A percentile compares a stretch with the other conserved stretches of the same genome.
Conservation (phyloP, 2,329 filamentous ascomycete species). For the Aspergillus ibericus region DNA sequence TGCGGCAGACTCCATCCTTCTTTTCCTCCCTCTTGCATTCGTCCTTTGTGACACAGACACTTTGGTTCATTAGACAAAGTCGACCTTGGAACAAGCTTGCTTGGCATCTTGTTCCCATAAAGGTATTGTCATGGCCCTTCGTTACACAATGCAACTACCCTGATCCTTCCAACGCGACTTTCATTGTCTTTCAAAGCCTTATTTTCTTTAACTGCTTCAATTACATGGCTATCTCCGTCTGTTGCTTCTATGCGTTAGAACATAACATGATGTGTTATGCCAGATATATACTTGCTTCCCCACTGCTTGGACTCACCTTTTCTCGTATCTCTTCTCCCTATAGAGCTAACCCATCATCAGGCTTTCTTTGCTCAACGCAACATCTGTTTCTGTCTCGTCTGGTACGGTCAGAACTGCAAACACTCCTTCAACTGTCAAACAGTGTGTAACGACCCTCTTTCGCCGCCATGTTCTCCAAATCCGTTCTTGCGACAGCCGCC, state of each 20-base stretch:
- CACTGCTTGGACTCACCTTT: not conserved
- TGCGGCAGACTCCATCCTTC: constrained; percentile 37
- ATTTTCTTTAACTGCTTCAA: not conserved
- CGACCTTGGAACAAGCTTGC: constrained; percentile 10
- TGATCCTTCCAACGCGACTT: not conserved
- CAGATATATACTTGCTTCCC: not conserved
- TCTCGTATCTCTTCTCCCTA: not conserved
- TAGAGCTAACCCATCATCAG: constrained; percentile 5
- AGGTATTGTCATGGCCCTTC: constrained; percentile 2
- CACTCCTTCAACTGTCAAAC: constrained; percentile 23
- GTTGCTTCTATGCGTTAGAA: not conserved
- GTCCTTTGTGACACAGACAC: constrained; percentile 2
- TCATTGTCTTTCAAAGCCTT: not conserved
- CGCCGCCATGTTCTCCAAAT: constrained; percentile 34
- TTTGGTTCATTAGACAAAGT: constrained; percentile 6
- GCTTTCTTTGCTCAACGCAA: constrained; percentile 1
- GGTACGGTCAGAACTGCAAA: constrained; percentile 33
- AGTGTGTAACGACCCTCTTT: constrained; percentile 13
- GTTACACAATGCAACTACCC: not conserved
- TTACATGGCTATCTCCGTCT: not conserved
- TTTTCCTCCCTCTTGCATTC: constrained; percentile 4
- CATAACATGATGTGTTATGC: not conserved
- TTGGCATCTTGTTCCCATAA: constrained; percentile 10
- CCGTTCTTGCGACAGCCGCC: constrained; percentile 40
- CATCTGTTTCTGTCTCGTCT: constrained; percentile 31